Base-by-base conservation (phyloP, 257 asterid genomes). In the Plantago major region DNA sequence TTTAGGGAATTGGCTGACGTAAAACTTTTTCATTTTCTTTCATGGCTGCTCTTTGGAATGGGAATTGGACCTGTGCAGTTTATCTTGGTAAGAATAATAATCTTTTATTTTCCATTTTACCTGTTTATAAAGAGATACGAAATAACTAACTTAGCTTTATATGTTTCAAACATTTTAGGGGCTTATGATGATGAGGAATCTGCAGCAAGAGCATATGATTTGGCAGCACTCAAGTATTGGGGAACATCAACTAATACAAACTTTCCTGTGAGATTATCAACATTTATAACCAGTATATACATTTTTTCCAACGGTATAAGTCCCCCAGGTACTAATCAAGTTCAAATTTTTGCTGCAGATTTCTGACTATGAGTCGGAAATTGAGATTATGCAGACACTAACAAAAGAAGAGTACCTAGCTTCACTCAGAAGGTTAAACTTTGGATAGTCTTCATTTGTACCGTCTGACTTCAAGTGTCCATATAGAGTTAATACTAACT, bases 151-250 rank as follows among this genome's bases (percentile, higher is more conserved):
- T 48, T 10, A 48, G 8, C 9, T n/a, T 15, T 16, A n/a, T 6
- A 17, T 3, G 4, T 48, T 11, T n/a, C 18, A 17, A 14, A 14
- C 8, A n/a, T 15, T 16, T 48, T 46, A 78, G 84, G 84, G 47
- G 84, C 84, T 8, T 79, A 75, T 66, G 79, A 79, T 49, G 75
- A 70, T 33, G 81, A 79, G 69, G 84, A 79, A 73, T 63, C 73
- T 26, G 84, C 84, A 42, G 82, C 79, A 51, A 64, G 78, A 58
- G 69, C 84, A 33, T 79, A 79, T 37, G 80, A 80, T 71, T 66
- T 76, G 33, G 82, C 78, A 7, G 78, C 82, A 11, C 55, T 80
- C 33, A 71, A 76, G 63, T 80, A 80, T 33, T 76, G 79, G 84
- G 79, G 81, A 4, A 64, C 69, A 28, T 63, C 75, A 4, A 75